Conservation (phyloP, 495 filamentous ascomycete species). For the Podospora pseudoanserina region DNA sequence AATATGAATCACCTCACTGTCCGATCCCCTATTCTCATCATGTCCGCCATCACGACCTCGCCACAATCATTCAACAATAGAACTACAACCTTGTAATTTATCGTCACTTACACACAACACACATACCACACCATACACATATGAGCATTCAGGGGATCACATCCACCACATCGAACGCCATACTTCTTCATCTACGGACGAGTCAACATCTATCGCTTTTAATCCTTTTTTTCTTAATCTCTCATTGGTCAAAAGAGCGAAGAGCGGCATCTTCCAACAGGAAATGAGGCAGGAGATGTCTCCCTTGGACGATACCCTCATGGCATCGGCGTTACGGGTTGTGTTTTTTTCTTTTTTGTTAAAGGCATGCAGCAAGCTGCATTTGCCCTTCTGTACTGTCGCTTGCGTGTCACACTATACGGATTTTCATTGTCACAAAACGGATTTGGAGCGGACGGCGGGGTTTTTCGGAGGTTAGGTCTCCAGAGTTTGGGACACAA, state of each 20-base stretch:
- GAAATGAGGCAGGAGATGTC: conserved; percentile 6
- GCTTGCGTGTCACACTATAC: conserved; percentile 15
- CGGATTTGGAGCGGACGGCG: conserved; percentile 13
- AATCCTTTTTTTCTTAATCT: conserved; percentile 1
- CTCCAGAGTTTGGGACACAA: conserved; percentile 15
- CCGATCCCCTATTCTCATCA: conserved; percentile 13
- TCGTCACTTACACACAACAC: neutral
- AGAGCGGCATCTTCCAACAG: conserved; percentile 15
- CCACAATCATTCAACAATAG: neutral
- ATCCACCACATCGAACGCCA: neutral
- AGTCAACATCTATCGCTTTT: conserved; percentile 9
- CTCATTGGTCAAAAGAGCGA: neutral
- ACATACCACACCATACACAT: neutral
- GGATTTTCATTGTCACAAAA: conserved; percentile 11
- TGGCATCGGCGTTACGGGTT: conserved; percentile 26
- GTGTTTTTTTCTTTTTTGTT: conserved; percentile 10
- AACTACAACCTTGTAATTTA: conserved; percentile 1
- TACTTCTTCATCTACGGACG: conserved; percentile 10
- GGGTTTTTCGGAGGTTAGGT: neutral
- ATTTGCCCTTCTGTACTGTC: conserved; percentile 24
- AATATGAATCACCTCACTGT: neutral
- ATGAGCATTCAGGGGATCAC: neutral
- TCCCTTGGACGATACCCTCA: conserved; percentile 28
- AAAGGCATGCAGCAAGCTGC: conserved; percentile 5
- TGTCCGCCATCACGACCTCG: neutral